These are phyloP conservation scores for Ascocoryne sarcoides DNA, from an alignment of 2,329 filamentous ascomycete genomes.

Conservation along the genomic window DNA sequence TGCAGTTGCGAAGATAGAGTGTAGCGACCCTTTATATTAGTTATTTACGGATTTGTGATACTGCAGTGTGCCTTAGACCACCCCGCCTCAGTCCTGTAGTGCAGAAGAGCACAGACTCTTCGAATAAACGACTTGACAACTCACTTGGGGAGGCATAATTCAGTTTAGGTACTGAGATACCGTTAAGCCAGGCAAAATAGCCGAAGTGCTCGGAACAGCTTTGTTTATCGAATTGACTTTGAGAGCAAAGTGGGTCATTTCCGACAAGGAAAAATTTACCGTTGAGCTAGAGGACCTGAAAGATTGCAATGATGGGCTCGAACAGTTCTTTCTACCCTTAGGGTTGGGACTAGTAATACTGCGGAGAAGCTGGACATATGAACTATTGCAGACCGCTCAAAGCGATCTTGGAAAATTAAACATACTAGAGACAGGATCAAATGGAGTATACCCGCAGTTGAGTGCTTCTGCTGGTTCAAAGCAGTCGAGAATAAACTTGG, in stretches of 20 bases:
- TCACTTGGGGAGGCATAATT: no score
- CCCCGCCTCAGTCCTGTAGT: no score
- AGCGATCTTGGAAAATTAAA: conserved; percentile 35
- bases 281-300: conserved; percentile 34
- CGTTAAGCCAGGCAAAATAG: no score
- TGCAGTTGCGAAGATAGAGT: no score
- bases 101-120: no score
- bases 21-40: no score
- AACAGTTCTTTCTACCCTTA: conserved; percentile 37
- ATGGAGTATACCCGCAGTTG: conserved; percentile 35
- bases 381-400: conserved; percentile 37
- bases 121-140: no score
- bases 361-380: conserved; percentile 38
- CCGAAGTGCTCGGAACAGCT: no score
- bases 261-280: conserved; percentile 39
- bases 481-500: conserved; percentile 39
- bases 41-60: no score
- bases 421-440: conserved; percentile 35
- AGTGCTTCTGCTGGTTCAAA: conserved; percentile 37
- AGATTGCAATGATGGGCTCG: conserved; percentile 41
- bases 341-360: conserved; percentile 35
- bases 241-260: conserved; percentile 35
- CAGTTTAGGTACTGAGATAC: no score
- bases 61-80: no score
- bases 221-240: neutral